Base-by-base conservation (phyloP, 2,329 filamentous ascomycete species). In the Penicillium sp. region DNA sequence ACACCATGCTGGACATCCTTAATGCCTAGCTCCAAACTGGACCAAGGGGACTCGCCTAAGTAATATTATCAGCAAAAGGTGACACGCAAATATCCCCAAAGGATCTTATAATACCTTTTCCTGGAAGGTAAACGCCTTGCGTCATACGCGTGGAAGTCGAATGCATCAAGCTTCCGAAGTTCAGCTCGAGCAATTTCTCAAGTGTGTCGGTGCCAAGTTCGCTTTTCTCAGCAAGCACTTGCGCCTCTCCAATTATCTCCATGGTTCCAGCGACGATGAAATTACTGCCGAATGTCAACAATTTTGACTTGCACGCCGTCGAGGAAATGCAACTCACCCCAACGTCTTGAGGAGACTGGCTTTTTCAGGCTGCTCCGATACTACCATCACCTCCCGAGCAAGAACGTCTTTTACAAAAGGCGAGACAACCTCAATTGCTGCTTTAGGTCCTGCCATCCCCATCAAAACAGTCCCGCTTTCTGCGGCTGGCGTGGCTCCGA, bases 1-100 rank as follows among this genome's bases (percentile, higher is more conserved):
- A 80, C 69, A 0, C 75, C 77, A 56, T 79, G 75, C 0, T 73
- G 70, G 0, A 79, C 77, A 55, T 80, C 78, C 50, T 59, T 80
- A 7, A 80, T 67, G 0, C 75, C 78, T 3, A 80, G 62, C 18
- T 73, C 70, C 3, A 80, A 50, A 31, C 76, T 76, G 0, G 76
- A 80, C 68, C 69, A 74, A 2, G 77, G 77, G 5, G 40, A 35
- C 46, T 51, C 25, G 4, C 49, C 49, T 52, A 37, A 4, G 31
- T 3, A 1, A 40, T 25, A 38, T 5, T 9, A 13, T 52, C 3
- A 52, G 38, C n/a, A 19, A 29, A 22, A 22, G 19, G 12, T 12
- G 19, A 37, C 19, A 2, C 8, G 4, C 16, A 4, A 4, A 6
- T 3, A 38, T 12, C 7, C 3, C 1, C 22, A 33, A n/a, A 18